Base-by-base conservation (phyloP, 176 grass and related monocot genomes). In the Thinopyrum elongatum region DNA sequence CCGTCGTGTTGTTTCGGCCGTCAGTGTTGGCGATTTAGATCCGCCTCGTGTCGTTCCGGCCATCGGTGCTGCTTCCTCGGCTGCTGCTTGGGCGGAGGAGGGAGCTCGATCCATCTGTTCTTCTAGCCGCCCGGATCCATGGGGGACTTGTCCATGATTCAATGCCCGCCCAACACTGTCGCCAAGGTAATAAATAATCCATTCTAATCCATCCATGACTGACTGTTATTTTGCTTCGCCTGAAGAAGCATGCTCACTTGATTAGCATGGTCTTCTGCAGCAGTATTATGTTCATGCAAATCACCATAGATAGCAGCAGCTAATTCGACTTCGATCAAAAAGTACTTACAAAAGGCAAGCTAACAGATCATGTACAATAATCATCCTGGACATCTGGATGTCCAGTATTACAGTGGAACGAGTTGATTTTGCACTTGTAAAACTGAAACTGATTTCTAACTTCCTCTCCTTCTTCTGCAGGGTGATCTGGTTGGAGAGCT, bases 121-220 rank as follows among this genome's bases (percentile, higher is more conserved):
- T n/a, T 38, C 36, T 4, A 34, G 3, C 33, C 33, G 33, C 36
- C 36, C 36, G 36, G 36, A 38, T 38, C 36, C 36, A 38, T 44
- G 88, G 88, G 79, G 29, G 83, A 82, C 61, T 70, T 90, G 70
- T 82, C 78, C 22, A 30, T 36, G 78, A 86, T 90, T 29, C 63
- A 82, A 13, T 16, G 28, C 28, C 26, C 22, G 4, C 17, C 80
- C 35, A 9, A 26, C 71, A 15, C 21, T 61, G 62, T 70, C 10
- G 21, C 51, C 70, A 71, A 82, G 88, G 88, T 90, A 90, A 31
- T 31, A n/a, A n/a, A n/a, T n/a, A n/a, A n/a, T n/a, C 30, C 3
- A 2, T 61, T 10, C 41, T 9, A 41, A 41, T 41, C 38, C 38
- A 41, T 41, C 38, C 6, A 41, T 8, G 13, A 13, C 19, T 3